phyloP scores from a whole-genome alignment of 169 alveolate species.

The Cyclospora cayetanensis region DNA sequence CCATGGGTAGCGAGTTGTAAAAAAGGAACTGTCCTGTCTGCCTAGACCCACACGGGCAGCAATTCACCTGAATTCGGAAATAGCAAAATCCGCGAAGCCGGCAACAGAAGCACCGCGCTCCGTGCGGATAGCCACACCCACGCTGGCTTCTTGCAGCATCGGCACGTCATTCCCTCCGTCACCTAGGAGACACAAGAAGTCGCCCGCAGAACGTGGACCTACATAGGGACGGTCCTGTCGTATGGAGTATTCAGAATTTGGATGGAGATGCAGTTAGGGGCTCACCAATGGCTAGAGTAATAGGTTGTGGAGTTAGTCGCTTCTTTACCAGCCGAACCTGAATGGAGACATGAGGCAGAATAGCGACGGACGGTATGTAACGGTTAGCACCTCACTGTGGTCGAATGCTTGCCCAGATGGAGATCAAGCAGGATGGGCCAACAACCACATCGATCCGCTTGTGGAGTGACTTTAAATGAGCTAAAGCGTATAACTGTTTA shows the following conservation, averaged over 20 bases:
- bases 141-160: constrained; percentile 98
- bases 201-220: neutral
- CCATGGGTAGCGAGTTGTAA: no score
- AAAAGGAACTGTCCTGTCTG: no score
- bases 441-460: no score
- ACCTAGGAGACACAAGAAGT: constrained; percentile 80
- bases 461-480: no score
- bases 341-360: no score
- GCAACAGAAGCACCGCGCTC: constrained; percentile 95
- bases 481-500: no score
- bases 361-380: no score
- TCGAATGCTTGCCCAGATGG: no score
- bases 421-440: no score
- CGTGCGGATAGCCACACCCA: constrained; percentile 97
- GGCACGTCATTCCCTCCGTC: constrained; percentile 99
- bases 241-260: neutral
- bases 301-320: constrained; percentile 65
- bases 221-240: neutral
- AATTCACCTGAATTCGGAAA: constrained; percentile 52
- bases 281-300: constrained; percentile 64
- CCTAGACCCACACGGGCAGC: no score
- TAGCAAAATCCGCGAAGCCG: constrained; percentile 63
- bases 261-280: neutral
- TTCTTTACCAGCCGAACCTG: constrained; percentile 63
- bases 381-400: no score